A percentile compares a stretch with the other conserved stretches of the same genome.
Evolutionary conservation across 1,284 basidiomycete genomes (phyloP).

Genomic region (Malassezia restricta): DNA sequence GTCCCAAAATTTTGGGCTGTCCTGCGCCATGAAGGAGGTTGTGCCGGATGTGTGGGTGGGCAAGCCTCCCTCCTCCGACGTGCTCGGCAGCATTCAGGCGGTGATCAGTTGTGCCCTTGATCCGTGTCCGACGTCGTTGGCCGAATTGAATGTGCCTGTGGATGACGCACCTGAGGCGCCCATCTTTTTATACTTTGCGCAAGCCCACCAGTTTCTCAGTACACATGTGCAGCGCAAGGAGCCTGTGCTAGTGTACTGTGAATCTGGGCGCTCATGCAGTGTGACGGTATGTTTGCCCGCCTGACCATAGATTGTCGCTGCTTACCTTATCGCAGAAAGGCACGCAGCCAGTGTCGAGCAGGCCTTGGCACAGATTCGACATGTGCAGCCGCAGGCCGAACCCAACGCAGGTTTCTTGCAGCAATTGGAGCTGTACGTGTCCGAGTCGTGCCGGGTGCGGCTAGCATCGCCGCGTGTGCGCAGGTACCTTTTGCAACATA

Average conservation of each 20-base stretch:
- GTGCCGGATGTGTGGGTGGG: too few relatives aligned
- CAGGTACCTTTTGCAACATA: slow-evolving; percentile 46
- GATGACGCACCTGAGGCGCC: slow-evolving; percentile 46
- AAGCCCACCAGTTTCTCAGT: slow-evolving; percentile 36
- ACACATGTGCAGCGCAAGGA: slow-evolving; percentile 20
- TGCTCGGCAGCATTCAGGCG: too few relatives aligned
- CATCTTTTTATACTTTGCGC: slow-evolving; percentile 43
- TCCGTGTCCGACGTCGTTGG: too few relatives aligned
- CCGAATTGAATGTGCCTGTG: slow-evolving; percentile 33
- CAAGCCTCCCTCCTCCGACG: too few relatives aligned
- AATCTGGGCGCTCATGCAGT: slow-evolving; percentile 46
- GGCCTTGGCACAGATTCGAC: slow-evolving; percentile 39
- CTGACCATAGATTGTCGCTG: slow-evolving; percentile 34
- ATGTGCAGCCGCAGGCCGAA: slow-evolving; percentile 31
- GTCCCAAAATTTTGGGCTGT: too few relatives aligned
- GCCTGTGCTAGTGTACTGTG: slow-evolving; percentile 47
- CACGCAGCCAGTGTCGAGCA: slow-evolving; percentile 31
- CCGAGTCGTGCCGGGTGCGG: slow-evolving; percentile 42
- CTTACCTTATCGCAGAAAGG: slow-evolving; percentile 19
- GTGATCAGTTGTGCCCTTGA: too few relatives aligned
- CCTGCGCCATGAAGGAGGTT: too few relatives aligned
- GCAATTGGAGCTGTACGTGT: slow-evolving; percentile 46
- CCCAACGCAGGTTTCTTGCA: slow-evolving; percentile 45
- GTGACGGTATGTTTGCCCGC: slow-evolving; percentile 15
- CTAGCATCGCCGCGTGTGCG: slow-evolving; percentile 45